Evolutionary conservation across 1,284 basidiomycete species (phyloP), one percentile per base, ranked within the genome.

Genomic region (Schizophyllum commune): DNA sequence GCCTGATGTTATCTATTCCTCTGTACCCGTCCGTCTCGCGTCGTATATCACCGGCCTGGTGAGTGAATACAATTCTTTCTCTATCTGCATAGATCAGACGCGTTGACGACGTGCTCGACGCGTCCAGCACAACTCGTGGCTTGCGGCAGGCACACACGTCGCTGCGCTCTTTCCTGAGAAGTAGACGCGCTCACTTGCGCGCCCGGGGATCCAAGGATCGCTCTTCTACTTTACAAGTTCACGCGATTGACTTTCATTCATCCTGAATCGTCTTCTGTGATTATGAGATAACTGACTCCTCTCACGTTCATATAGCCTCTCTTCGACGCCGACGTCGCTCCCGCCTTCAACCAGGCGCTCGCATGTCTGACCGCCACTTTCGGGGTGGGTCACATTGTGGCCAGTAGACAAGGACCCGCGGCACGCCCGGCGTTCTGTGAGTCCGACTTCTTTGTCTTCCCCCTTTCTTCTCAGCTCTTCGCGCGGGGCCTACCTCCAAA

Each of bases 361-460:
- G 71, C 71, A 19, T 72, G 70, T 58, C 71, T 72, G 70, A 66
- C 69, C 7, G 65, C 64, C n/a, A 69, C 70, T 17, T 63, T 71
- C 15, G 71, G 71, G 13, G 64, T 70, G 3, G 71, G 67, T 3
- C 65, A 69, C 52, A 58, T 72, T 32, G 68, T 70, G 13, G 68
- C 70, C 8, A 60, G 67, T 1, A 57, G 62, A 9, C 61, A 62
- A 32, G 65, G 67, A 47, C 62, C 65, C 27, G 63, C 58, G 2
- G 67, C 62, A 20, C 60, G 58, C 15, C 62, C 65, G 22, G 47
- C 68, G n/a, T 60, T 71, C 27, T 63, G 68, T 70, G 62, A 51
- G 65, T 64, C 8, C 59, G 11, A 34, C 47, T 22, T 27, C n/a
- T 55, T n/a, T 47, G 2, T 2, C 9, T 47, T 8, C 39, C 4